Evolutionary conservation across 2,329 filamentous ascomycete genomes (phyloP), one percentile per base, ranked within the genome.

Genomic region (Aspergillus sp.): DNA sequence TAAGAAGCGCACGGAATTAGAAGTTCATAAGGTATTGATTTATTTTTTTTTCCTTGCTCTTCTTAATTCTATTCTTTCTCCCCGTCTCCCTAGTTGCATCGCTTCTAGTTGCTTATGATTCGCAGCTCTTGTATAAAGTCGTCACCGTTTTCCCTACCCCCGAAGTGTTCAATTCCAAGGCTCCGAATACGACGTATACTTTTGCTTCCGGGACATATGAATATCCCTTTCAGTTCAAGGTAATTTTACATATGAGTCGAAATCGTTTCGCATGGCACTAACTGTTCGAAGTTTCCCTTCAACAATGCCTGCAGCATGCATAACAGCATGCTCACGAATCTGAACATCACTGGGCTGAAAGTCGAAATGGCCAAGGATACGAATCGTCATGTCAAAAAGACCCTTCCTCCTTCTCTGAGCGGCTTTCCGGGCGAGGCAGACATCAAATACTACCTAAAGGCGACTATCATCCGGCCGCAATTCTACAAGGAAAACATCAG

Each of bases 361-460:
- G 69, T 81, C 4, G 79, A 81, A 59, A 74, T 81, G 63, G 76
- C 75, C 24, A 74, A 74, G 54, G 77, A 80, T 60, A 74, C 71
- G 9, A 73, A 75, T 57, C 79, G 78, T 51, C 95, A 99, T 78
- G 86, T 95, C 63, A 95, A 90, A 71, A 87, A 87, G 67, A 96
- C 93, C 0, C 81, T 99, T 11, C 95, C 95, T 5, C 95, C 95
- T 0, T 96, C 92, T 4, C 80, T 98, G 56, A 90, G 85, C n/a
- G 92, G 91, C 3, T 93, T 95, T 65, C 91, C 91, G 0, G 89
- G 89, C 32, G 87, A 93, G 74, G 94, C 93, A 22, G 92, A 96
- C 76, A 93, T 98, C 61, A 85, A 88, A 66, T 99, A 99, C 77
- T 99, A 91, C 73, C 84, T 98, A 72, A 99, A 99, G 75, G 92